These are phyloP conservation scores for Sporothrix globosa DNA, from an alignment of 2,329 filamentous ascomycete genomes.

Conservation along the genomic window DNA sequence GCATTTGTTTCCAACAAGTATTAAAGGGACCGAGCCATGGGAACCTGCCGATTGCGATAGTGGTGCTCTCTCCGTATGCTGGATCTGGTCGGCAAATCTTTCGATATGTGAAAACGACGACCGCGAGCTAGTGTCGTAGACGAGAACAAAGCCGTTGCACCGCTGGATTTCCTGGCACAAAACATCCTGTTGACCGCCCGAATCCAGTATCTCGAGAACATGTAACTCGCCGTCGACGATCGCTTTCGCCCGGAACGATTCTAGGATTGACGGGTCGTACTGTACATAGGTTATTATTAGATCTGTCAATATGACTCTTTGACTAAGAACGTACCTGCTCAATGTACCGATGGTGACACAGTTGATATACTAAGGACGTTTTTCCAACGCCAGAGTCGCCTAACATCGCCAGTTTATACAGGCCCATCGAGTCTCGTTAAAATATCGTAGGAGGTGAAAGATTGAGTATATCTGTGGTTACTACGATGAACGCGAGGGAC, in stretches of 20 bases:
- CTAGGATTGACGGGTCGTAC: neutral
- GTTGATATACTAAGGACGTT: neutral
- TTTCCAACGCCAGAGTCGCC: neutral
- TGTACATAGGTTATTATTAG: neutral
- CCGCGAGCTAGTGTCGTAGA: neutral
- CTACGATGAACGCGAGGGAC: too few relatives aligned
- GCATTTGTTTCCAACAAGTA: neutral
- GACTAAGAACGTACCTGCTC: neutral
- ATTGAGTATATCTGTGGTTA: too few relatives aligned
- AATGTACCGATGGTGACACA: neutral
- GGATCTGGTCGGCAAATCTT: neutral
- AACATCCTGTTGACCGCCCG: neutral
- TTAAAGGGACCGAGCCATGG: neutral
- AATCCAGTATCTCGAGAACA: neutral
- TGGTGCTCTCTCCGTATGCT: neutral
- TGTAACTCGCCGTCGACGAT: neutral
- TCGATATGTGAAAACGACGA: neutral
- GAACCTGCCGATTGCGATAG: neutral
- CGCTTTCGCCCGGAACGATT: neutral
- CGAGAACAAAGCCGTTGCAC: neutral
- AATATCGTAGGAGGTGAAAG: too few relatives aligned
- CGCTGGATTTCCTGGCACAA: neutral
- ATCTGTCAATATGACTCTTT: neutral
- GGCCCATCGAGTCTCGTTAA: too few relatives aligned
- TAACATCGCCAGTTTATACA: neutral